Evolutionary conservation across 352 stramenopile genomes (phyloP).

Genomic region (Phytopythium chamaehyphon): DNA sequence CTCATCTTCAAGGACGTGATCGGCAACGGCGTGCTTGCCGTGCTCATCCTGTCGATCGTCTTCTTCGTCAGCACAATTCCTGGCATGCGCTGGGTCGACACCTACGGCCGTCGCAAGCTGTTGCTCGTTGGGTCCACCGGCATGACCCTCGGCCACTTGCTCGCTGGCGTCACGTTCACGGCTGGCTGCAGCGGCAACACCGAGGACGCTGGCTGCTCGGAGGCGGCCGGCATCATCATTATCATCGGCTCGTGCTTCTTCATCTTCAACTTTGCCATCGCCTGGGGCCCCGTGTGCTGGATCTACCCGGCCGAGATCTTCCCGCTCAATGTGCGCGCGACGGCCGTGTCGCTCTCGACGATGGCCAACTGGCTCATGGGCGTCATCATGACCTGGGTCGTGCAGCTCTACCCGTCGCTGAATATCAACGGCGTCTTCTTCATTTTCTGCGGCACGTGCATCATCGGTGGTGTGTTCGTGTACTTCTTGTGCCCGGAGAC

Average conservation of each 20-base stretch:
- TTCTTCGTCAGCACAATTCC: slow-evolving; percentile 26
- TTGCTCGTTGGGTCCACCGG: slow-evolving; percentile 22
- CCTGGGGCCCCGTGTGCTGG: slow-evolving; percentile 34
- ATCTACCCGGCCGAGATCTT: slow-evolving; percentile 43
- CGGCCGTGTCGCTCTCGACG: slow-evolving; percentile 32
- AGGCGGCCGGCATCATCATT: slow-evolving; percentile 23
- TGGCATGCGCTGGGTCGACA: slow-evolving; percentile 29
- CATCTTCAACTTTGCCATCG: slow-evolving; percentile 37
- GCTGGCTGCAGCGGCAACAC: slow-evolving; percentile 18
- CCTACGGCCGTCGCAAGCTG: slow-evolving; percentile 19
- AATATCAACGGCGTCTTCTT: slow-evolving; percentile 43
- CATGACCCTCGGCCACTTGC: slow-evolving; percentile 27
- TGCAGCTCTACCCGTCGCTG: slow-evolving; percentile 25
- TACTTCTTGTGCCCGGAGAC: slow-evolving; percentile 33
- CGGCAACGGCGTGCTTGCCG: slow-evolving; percentile 17
- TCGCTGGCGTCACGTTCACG: slow-evolving; percentile 20
- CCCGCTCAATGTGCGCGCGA: slow-evolving; percentile 29
- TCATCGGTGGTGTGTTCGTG: slow-evolving; percentile 29
- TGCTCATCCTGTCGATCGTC: slow-evolving; percentile 25
- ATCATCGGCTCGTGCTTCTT: slow-evolving; percentile 28
- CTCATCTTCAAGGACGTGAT: slow-evolving; percentile 28
- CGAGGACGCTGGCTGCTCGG: slow-evolving; percentile 15
- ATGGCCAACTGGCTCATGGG: slow-evolving; percentile 35
- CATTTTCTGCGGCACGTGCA: slow-evolving; percentile 33
- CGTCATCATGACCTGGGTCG: slow-evolving; percentile 25